A percentile compares a stretch with the other conserved stretches of the same genome.
Evolutionary conservation across 2,329 filamentous ascomycete species (phyloP).

Genomic region (Botryotinia globosa): DNA sequence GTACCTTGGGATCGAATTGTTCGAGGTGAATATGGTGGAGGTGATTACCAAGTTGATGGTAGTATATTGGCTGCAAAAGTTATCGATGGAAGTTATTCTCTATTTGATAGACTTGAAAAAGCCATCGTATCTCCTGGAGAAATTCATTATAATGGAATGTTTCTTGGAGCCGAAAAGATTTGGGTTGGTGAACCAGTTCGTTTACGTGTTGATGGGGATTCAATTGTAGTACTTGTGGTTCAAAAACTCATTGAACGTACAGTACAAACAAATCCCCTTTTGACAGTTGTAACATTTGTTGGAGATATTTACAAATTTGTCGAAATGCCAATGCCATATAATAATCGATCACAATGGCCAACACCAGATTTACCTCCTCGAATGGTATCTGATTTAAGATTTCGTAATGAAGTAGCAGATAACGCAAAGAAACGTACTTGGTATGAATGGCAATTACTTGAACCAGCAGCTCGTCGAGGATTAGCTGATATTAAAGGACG

Average conservation of each 20-base stretch:
- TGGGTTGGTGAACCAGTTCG: conserved; percentile 58
- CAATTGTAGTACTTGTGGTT: conserved; percentile 48
- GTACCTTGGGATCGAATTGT: conserved; percentile 50
- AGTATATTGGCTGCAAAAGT: conserved; percentile 56
- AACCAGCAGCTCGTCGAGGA: conserved; percentile 34
- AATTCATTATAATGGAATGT: conserved; percentile 52
- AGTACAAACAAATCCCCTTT: conserved; percentile 20
- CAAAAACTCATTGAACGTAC: conserved; percentile 39
- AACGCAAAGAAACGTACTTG: conserved; percentile 31
- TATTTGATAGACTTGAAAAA: conserved; percentile 48
- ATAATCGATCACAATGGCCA: conserved; percentile 40
- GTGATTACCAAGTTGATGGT: conserved; percentile 53
- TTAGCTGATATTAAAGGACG: conserved; percentile 54
- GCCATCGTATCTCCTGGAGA: conserved; percentile 41
- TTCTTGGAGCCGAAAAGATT: conserved; percentile 57
- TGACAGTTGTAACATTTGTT: conserved; percentile 41
- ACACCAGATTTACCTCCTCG: conserved; percentile 48
- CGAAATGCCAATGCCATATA: conserved; percentile 40
- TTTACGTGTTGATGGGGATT: conserved; percentile 43
- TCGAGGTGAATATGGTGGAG: conserved; percentile 42
- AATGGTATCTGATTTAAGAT: conserved; percentile 38
- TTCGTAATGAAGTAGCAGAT: conserved; percentile 50
- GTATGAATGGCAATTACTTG: conserved; percentile 37
- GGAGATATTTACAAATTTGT: conserved; percentile 53
- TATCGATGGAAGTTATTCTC: conserved; percentile 54